A percentile compares a stretch with the other conserved stretches of the same genome.
These are phyloP conservation scores for Mycena kentingensis DNA, from an alignment of 768 basidiomycete species.

Conservation along the genomic window DNA sequence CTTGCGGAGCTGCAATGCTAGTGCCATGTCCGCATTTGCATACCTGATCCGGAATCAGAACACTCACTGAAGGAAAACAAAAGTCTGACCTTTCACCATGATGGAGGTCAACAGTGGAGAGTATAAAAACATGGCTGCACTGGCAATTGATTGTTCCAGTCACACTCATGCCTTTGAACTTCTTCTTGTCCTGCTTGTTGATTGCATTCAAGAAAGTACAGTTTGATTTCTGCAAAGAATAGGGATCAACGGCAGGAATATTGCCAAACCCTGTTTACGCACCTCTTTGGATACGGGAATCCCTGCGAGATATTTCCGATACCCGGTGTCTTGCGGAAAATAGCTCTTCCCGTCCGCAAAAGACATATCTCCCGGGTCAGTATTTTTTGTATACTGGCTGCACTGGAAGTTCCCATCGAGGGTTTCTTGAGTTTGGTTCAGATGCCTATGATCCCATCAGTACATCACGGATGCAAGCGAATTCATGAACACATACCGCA, in stretches of 20 bases:
- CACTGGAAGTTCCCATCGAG: conserved; percentile 4
- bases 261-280: background rate
- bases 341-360: background rate
- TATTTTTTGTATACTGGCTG: conserved; percentile 3
- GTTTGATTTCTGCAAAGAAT: conserved; percentile 22
- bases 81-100: conserved; percentile 20
- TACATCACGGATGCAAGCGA: background rate
- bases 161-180: conserved; percentile 25
- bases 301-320: conserved; percentile 3
- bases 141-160: conserved; percentile 25
- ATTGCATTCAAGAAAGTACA: conserved; percentile 26
- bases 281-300: background rate
- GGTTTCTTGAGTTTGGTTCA: background rate
- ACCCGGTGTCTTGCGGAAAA: background rate
- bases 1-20: conserved; percentile 3
- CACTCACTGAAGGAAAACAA: background rate
- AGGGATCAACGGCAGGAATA: background rate
- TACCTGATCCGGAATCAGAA: conserved; percentile 5
- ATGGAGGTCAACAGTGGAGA: conserved; percentile 21
- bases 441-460: background rate
- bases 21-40: conserved; percentile 15
- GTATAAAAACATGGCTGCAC: conserved; percentile 24
- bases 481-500: background rate
- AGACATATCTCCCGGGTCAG: conserved; percentile 5
- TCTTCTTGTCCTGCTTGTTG: conserved; percentile 27